These are phyloP conservation scores for Papiliotrema fonsecae DNA, from an alignment of 1,284 basidiomycete species.

Conservation along the genomic window DNA sequence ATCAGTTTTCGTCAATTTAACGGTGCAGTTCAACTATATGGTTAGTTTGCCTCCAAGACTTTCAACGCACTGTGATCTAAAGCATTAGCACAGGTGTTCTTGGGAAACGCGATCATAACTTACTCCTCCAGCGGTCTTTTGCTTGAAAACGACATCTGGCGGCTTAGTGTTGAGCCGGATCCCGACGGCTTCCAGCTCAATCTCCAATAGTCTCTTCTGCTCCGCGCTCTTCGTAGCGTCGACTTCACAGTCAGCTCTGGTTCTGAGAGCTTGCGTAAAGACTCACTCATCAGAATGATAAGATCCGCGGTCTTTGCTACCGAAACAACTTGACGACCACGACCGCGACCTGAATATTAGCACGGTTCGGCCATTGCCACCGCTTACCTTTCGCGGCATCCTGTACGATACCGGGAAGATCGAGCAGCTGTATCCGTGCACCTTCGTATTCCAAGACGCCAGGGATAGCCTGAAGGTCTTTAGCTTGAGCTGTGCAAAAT, in stretches of 20 bases:
- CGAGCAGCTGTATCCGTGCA: conserved; percentile 85
- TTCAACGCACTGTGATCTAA: conserved; percentile 57
- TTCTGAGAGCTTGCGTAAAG: not conserved
- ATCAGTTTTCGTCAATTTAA: conserved; percentile 90
- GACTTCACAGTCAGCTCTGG: conserved; percentile 49
- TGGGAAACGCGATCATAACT: no score
- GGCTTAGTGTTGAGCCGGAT: conserved; percentile 85
- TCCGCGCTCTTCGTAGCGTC: conserved; percentile 96
- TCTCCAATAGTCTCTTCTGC: conserved; percentile 79
- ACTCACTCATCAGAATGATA: conserved; percentile 88
- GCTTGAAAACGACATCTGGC: conserved; percentile 69
- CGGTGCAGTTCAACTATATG: conserved; percentile 72
- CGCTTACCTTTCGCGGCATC: conserved; percentile 74
- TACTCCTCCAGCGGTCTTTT: conserved; percentile 85
- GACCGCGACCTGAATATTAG: conserved; percentile 64
- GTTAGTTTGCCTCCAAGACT: no score
- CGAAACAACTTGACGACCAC: conserved; percentile 90
- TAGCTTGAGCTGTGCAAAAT: not conserved
- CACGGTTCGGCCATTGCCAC: conserved; percentile 1
- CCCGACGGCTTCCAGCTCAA: conserved; percentile 92
- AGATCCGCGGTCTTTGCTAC: conserved; percentile 95
- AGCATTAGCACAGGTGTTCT: not conserved
- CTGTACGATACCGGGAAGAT: conserved; percentile 96
- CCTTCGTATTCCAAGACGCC: conserved; percentile 92
- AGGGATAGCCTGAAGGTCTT: conserved; percentile 68